Conservation (phyloP, 305 asterid genomes). For the Fraxinus platypoda region DNA sequence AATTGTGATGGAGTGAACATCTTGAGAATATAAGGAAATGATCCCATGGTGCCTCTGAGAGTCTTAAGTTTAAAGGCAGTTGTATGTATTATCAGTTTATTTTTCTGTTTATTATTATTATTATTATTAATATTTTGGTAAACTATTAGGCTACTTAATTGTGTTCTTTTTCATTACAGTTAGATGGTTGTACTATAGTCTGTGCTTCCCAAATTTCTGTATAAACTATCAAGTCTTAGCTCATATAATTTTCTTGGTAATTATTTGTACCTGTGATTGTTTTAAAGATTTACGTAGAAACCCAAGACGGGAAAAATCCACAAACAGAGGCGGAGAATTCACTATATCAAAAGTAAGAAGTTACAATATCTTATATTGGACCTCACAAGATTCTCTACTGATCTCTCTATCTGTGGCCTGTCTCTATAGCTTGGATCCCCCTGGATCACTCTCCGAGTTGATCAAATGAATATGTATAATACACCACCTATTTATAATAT, state of each 20-base stretch:
- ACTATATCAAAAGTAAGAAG: no score
- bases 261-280: background rate
- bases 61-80: background rate
- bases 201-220: background rate
- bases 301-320: no score
- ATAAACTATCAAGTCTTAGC: background rate
- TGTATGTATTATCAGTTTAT: background rate
- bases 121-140: background rate
- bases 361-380: no score
- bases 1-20: conserved; percentile 1
- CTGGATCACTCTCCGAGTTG: no score
- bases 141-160: background rate
- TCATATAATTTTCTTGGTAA: background rate
- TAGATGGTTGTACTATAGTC: background rate
- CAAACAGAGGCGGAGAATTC: no score
- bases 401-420: no score
- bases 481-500: no score
- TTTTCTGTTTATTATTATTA: background rate
- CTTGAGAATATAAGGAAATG: background rate
- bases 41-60: background rate
- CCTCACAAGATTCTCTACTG: no score
- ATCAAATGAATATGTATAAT: no score
- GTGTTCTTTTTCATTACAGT: background rate
- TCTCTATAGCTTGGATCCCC: no score
- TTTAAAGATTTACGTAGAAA: no score